These are phyloP conservation scores for Nigrospora sphaerica DNA, from an alignment of 2,329 filamentous ascomycete species.

Conservation along the genomic window DNA sequence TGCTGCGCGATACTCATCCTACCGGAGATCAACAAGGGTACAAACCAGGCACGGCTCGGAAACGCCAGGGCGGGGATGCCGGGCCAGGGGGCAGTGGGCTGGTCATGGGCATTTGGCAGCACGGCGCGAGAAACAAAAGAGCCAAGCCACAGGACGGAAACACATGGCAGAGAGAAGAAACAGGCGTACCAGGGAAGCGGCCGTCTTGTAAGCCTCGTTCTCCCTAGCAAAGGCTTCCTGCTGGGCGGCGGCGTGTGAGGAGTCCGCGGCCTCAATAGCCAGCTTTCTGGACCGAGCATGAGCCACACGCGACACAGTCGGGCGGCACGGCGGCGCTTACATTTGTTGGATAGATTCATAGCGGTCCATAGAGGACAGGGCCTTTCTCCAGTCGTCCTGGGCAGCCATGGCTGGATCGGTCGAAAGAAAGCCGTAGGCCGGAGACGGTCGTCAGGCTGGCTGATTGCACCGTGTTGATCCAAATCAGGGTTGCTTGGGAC, in stretches of 20 bases:
- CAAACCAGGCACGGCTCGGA: too few relatives aligned
- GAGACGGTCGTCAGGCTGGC: too few relatives aligned
- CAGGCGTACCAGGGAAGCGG: conserved; percentile 47
- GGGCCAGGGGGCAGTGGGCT: too few relatives aligned
- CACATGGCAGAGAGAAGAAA: too few relatives aligned
- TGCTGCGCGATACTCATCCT: conserved; percentile 53
- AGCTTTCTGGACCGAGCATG: conserved; percentile 15
- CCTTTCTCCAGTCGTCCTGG: conserved; percentile 37
- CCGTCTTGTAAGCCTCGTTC: conserved; percentile 52
- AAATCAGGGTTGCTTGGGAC: neutral
- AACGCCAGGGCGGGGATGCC: too few relatives aligned
- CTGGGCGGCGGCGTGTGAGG: conserved; percentile 14
- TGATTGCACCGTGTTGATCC: conserved; percentile 1
- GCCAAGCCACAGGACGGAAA: too few relatives aligned
- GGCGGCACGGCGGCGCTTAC: conserved; percentile 32
- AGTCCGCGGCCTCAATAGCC: conserved; percentile 11
- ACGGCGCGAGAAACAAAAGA: too few relatives aligned
- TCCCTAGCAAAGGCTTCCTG: conserved; percentile 58
- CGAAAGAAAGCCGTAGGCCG: too few relatives aligned
- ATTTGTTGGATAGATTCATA: conserved; percentile 57
- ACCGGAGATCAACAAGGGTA: neutral
- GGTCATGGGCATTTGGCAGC: neutral
- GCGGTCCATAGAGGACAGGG: conserved; percentile 50
- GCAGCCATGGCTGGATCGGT: conserved; percentile 22
- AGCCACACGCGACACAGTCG: neutral